A percentile compares a stretch with the other conserved stretches of the same genome.
Evolutionary conservation across 306 rosid genomes (phyloP).

Genomic region (Cucumis sativus): DNA sequence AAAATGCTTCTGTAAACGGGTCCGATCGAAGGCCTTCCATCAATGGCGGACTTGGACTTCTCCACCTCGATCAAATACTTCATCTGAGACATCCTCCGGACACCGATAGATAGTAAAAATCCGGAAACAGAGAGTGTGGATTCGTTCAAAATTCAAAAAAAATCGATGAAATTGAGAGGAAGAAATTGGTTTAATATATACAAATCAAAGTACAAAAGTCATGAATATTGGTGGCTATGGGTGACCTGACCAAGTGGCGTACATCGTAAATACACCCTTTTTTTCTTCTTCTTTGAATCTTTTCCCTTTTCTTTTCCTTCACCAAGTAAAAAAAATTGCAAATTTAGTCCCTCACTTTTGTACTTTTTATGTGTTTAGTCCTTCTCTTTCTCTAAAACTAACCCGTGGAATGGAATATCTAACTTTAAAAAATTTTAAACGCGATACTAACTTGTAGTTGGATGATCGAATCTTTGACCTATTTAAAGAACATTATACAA

Average conservation of each 20-base stretch:
- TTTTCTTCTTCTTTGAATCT: background rate
- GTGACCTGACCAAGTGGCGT: slow-evolving; percentile 10
- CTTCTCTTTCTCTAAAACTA: background rate
- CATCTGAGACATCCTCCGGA: slow-evolving; percentile 28
- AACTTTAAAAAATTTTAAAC: too few relatives aligned
- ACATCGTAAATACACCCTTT: background rate
- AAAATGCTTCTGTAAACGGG: slow-evolving; percentile 78
- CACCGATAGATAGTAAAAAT: background rate
- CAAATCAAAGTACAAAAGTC: background rate
- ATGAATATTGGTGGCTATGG: slow-evolving; percentile 3
- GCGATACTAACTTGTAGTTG: too few relatives aligned
- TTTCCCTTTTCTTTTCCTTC: background rate
- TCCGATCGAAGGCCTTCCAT: slow-evolving; percentile 57
- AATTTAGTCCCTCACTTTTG: background rate
- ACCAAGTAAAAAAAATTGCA: background rate
- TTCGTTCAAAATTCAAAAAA: background rate
- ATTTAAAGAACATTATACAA: too few relatives aligned
- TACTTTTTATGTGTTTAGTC: background rate
- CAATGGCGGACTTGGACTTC: slow-evolving; percentile 38
- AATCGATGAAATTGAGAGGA: background rate
- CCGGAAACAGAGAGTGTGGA: background rate
- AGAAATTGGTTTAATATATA: background rate
- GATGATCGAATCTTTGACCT: too few relatives aligned
- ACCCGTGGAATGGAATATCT: too few relatives aligned
- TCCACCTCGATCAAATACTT: slow-evolving; percentile 60